Base-by-base conservation (phyloP, 192 early-diverging fungal species). In the Mortierella hygrophila region DNA sequence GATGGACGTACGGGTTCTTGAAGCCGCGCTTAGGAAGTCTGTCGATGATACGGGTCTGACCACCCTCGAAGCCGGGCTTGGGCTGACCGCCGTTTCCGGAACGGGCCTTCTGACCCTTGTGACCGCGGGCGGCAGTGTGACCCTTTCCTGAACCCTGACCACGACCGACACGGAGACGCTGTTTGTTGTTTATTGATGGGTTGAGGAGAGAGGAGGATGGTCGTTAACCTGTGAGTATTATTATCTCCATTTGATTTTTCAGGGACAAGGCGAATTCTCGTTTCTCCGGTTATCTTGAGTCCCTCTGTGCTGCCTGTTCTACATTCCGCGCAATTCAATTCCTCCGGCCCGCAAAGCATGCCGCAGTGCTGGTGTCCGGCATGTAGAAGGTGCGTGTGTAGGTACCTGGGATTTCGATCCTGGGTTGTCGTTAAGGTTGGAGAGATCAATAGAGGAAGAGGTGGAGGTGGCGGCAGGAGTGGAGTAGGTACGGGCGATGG, bases 11-110 rank as follows among this genome's bases (percentile, higher is more conserved):
- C 89, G 87, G 79, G 87, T 95, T 96, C 81, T 91, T 91, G 83
- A 96, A 96, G 71, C 97, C 97, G 76, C 95, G 93, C 88, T 97
- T 97, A 4, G 97, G 97, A 57, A 98, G 93, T 41, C 93, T 92
- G 60, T 93, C 92, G 35, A 93, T 92, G 57, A 98, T 80, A 65
- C 97, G 96, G 23, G 95, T 96, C 82, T 98, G 97, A 41, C 98
- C 98, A 80, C 98, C 98, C 87, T 98, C 97, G 81, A 97, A 99
- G 29, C 93, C 96, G 4, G 94, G 95, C 29, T 91, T 89, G 26
- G 97, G 97, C 65, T 94, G 92, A 72, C 93, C 88, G 63, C 75
- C 75, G 70, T 95, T 96, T 74, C 94, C 93, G 10, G 93, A 82
- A 13, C 96, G 94, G 37, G 96, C 93, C 47, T 97, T 94, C 84